Percentiles rank a stretch among this genome's conserved stretches.
phyloP scores from a whole-genome alignment of 768 basidiomycete genomes.

The Hortiboletus flavorubellus region DNA sequence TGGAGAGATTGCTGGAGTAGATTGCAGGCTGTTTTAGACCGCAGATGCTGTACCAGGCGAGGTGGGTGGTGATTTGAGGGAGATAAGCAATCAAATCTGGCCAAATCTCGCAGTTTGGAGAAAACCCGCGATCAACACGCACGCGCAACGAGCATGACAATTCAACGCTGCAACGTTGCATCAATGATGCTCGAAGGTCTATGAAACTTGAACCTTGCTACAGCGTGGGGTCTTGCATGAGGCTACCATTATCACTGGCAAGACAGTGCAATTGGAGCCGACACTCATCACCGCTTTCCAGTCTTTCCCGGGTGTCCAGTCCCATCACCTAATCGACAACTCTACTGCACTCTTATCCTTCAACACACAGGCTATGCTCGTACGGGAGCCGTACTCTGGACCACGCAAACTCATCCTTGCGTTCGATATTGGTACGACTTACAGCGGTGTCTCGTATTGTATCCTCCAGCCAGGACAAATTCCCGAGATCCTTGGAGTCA shows the following conservation, averaged over 20 bases:
- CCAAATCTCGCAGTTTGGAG: no score
- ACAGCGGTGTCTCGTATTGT: neutral
- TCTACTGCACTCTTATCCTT: neutral
- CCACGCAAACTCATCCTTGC: neutral
- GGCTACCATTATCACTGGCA: no score
- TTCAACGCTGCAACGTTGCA: no score
- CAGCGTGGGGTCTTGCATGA: no score
- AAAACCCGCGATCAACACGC: no score
- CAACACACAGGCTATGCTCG: neutral
- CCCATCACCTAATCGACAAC: neutral
- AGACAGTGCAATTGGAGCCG: no score
- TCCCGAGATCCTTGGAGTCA: slow-evolving; percentile 3
- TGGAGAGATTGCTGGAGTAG: neutral
- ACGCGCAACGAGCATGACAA: no score
- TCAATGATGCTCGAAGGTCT: no score
- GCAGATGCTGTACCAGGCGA: no score
- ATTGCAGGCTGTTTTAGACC: neutral
- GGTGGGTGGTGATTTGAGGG: no score
- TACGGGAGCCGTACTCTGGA: neutral
- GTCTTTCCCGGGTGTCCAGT: neutral
- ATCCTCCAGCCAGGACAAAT: neutral
- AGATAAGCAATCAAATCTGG: no score
- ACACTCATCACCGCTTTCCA: neutral
- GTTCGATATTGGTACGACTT: neutral
- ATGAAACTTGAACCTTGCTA: no score